phyloP scores from a whole-genome alignment of 2,329 filamentous ascomycete genomes.

The Ophiobolus disseminans region DNA sequence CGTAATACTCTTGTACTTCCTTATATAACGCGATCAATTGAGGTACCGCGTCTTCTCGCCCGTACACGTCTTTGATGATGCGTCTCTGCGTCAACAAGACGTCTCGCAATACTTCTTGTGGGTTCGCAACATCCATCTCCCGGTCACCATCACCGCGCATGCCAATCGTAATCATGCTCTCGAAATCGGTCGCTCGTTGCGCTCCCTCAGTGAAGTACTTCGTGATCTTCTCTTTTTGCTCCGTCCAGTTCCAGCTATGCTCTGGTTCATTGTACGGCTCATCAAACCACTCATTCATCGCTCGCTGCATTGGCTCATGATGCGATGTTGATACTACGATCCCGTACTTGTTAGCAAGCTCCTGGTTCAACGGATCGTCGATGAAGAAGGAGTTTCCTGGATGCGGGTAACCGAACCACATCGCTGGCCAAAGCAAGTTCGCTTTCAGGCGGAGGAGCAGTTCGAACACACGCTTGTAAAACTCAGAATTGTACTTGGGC shows the following conservation, averaged over 20 bases:
- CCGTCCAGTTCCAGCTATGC: constrained; percentile 11
- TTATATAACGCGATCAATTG: constrained; percentile 15
- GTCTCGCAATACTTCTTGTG: constrained; percentile 8
- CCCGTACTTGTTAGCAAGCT: constrained; percentile 23
- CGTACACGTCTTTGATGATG: constrained; percentile 6
- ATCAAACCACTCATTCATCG: constrained; percentile 22
- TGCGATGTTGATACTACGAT: constrained; percentile 27
- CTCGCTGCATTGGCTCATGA: constrained; percentile 27
- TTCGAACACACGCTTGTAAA: constrained; percentile 17
- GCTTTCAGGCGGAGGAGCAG: constrained; percentile 13
- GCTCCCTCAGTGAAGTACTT: constrained; percentile 10
- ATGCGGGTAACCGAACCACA: constrained; percentile 25
- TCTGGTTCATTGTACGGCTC: constrained; percentile 1
- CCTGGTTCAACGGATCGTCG: constrained; percentile 23
- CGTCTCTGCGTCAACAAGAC: constrained; percentile 9
- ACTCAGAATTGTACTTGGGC: constrained; percentile 35
- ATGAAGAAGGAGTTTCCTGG: constrained; percentile 26
- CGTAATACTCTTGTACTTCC: constrained; percentile 19
- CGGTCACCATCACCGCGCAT: constrained; percentile 17
- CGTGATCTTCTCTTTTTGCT: constrained; percentile 13
- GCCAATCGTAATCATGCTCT: constrained; percentile 12
- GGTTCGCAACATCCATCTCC: constrained; percentile 10
- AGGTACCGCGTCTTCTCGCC: constrained; percentile 1
- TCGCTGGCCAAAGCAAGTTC: constrained; percentile 30
- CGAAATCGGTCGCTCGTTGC: constrained; percentile 1